Evolutionary conservation across 495 filamentous ascomycete genomes (phyloP).

Genomic region (Paragyromitra xinjiangensis): DNA sequence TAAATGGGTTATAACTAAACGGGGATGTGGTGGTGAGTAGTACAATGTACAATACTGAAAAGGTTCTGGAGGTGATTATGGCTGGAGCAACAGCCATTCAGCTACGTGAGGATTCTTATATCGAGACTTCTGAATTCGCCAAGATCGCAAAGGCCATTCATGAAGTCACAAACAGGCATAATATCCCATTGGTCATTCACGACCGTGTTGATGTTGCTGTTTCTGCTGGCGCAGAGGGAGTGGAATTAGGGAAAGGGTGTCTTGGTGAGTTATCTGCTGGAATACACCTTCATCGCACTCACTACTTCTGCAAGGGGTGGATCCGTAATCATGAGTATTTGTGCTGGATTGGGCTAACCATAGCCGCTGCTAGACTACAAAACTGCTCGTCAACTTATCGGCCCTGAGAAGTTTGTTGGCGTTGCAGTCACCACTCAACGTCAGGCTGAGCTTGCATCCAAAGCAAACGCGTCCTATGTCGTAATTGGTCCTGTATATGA

Average conservation of each 20-base stretch:
- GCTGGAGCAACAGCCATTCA: constrained; percentile 48
- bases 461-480: constrained; percentile 27
- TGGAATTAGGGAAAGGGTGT: constrained; percentile 94
- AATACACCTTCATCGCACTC: not conserved
- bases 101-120: constrained; percentile 34
- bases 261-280: constrained; percentile 67
- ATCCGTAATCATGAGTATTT: not conserved
- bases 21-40: not conserved
- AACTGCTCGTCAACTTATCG: constrained; percentile 75
- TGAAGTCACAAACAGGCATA: constrained; percentile 68
- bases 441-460: constrained; percentile 41
- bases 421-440: constrained; percentile 40
- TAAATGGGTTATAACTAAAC: not conserved
- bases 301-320: not conserved
- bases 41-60: constrained; percentile 17
- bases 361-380: constrained; percentile 63
- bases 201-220: constrained; percentile 90
- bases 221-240: constrained; percentile 84
- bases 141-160: constrained; percentile 63
- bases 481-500: constrained; percentile 42
- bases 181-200: constrained; percentile 86
- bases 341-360: not conserved
- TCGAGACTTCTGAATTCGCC: constrained; percentile 39
- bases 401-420: constrained; percentile 69
- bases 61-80: constrained; percentile 31